Evolutionary conservation across 2,329 filamentous ascomycete species (phyloP).

Genomic region (Claviceps arundinis): DNA sequence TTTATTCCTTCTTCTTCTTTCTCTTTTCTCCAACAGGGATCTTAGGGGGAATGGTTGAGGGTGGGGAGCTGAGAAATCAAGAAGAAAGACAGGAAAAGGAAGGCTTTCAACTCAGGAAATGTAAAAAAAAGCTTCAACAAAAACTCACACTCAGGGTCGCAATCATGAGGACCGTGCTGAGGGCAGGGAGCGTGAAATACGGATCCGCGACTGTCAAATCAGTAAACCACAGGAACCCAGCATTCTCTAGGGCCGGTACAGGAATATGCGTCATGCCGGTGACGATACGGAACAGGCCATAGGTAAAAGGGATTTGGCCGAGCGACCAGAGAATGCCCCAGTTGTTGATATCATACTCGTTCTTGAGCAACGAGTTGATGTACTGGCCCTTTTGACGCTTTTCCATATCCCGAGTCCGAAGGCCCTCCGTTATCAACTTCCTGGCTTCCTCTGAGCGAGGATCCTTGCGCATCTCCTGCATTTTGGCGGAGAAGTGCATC

Average conservation of each 20-base stretch:
- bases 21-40: neutral
- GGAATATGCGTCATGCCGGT: slow-evolving; percentile 63
- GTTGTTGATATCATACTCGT: slow-evolving; percentile 23
- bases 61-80: neutral
- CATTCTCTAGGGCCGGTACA: slow-evolving; percentile 62
- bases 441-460: slow-evolving; percentile 37
- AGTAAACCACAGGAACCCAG: slow-evolving; percentile 63
- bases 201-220: slow-evolving; percentile 71
- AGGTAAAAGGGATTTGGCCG: slow-evolving; percentile 52
- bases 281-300: slow-evolving; percentile 67
- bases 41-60: neutral
- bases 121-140: neutral
- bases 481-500: slow-evolving; percentile 33
- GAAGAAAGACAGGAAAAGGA: neutral
- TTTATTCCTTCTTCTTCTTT: neutral
- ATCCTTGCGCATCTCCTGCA: slow-evolving; percentile 42
- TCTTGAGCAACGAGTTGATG: slow-evolving; percentile 22
- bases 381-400: slow-evolving; percentile 22
- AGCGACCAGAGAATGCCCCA: slow-evolving; percentile 24
- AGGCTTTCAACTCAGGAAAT: neutral
- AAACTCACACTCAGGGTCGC: slow-evolving; percentile 37
- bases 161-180: slow-evolving; percentile 43
- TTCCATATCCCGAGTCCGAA: slow-evolving; percentile 29
- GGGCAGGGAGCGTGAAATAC: slow-evolving; percentile 56
- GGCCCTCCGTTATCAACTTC: slow-evolving; percentile 35